Percentiles rank a stretch among this genome's conserved stretches.
These are phyloP conservation scores for Aspergillus sp. DNA, from an alignment of 2,329 filamentous ascomycete genomes.

Conservation along the genomic window DNA sequence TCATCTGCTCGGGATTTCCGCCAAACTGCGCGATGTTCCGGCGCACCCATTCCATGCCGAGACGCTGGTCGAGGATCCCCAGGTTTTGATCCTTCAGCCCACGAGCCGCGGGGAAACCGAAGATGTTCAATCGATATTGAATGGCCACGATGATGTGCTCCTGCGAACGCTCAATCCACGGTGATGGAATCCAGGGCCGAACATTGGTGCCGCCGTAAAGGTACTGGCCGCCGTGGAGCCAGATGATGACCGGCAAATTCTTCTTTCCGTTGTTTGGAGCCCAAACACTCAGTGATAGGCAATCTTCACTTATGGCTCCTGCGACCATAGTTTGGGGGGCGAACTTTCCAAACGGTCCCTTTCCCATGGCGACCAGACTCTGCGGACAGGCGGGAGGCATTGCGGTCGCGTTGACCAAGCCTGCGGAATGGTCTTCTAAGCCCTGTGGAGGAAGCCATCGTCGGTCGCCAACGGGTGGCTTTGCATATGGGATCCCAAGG, in stretches of 20 bases:
- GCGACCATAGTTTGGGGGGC: constrained; percentile 19
- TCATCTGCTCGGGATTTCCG: constrained; percentile 33
- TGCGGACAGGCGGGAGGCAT: constrained; percentile 8
- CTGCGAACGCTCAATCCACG: constrained; percentile 25
- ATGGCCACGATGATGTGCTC: constrained; percentile 42
- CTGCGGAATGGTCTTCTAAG: background rate
- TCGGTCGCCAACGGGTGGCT: constrained; percentile 18
- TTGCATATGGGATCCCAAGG: constrained; percentile 22
- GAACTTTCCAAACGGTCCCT: background rate
- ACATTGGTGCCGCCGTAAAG: constrained; percentile 46
- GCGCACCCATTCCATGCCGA: constrained; percentile 33
- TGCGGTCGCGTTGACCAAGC: constrained; percentile 1
- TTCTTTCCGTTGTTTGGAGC: constrained; percentile 26
- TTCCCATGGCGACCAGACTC: too few relatives aligned
- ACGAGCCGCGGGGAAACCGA: constrained; percentile 45
- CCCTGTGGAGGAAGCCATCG: constrained; percentile 16
- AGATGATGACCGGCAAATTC: constrained; percentile 48
- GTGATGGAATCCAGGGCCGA: constrained; percentile 48
- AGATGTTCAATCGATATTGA: constrained; percentile 44
- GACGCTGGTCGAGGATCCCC: constrained; percentile 45
- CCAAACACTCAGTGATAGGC: constrained; percentile 45
- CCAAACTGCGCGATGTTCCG: constrained; percentile 36
- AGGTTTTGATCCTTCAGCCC: constrained; percentile 44
- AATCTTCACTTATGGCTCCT: constrained; percentile 38
- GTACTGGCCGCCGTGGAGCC: constrained; percentile 52